Percentiles rank a stretch among this genome's conserved stretches.
phyloP scores from a whole-genome alignment of 2,329 filamentous ascomycete genomes.

The Fusarium sp. region DNA sequence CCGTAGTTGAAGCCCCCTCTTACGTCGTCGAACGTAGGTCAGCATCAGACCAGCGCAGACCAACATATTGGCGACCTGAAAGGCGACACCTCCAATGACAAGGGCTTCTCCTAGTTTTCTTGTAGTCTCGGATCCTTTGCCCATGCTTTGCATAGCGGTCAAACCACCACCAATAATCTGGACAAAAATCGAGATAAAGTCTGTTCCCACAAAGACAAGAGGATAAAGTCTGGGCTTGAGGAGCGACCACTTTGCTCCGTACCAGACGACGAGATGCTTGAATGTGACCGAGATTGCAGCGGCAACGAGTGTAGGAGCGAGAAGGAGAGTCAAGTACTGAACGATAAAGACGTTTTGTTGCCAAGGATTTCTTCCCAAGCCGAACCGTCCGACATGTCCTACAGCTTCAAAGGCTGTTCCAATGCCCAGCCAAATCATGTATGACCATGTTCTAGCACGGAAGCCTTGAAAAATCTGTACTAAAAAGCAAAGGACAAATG shows the following conservation, averaged over 20 bases:
- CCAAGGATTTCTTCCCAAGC: constrained; percentile 59
- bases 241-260: constrained; percentile 58
- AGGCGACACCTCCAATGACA: constrained; percentile 46
- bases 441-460: constrained; percentile 57
- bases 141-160: constrained; percentile 22
- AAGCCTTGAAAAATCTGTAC: constrained; percentile 54
- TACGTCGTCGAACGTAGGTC: constrained; percentile 30
- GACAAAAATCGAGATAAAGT: constrained; percentile 58
- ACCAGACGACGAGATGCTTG: constrained; percentile 62
- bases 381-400: constrained; percentile 60
- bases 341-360: constrained; percentile 57
- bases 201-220: constrained; percentile 66
- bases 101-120: constrained; percentile 35
- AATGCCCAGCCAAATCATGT: constrained; percentile 55
- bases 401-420: constrained; percentile 59
- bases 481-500: constrained; percentile 55
- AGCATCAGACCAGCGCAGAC: constrained; percentile 41
- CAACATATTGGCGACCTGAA: constrained; percentile 50
- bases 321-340: constrained; percentile 59
- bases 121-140: constrained; percentile 22
- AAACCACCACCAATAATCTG: constrained; percentile 44
- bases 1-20: constrained; percentile 9
- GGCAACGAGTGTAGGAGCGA: constrained; percentile 61
- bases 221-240: constrained; percentile 62
- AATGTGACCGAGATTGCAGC: constrained; percentile 64